These are phyloP conservation scores for Fusarium fujikuroi DNA, from an alignment of 2,329 filamentous ascomycete species.

Conservation along the genomic window DNA sequence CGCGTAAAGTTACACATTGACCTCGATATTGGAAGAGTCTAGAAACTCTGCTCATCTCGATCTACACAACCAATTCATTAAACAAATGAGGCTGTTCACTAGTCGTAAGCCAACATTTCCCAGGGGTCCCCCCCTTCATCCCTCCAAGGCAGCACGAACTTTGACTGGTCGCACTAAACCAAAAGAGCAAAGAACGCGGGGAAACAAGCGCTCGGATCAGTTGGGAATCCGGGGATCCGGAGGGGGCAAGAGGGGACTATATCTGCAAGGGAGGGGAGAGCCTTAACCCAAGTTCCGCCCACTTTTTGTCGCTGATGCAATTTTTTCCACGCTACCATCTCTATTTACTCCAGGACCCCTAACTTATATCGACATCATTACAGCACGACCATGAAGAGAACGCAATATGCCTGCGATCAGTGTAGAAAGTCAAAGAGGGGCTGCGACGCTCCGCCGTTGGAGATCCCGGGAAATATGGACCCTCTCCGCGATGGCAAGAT, in stretches of 20 bases:
- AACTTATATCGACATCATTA: neutral
- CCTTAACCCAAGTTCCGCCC: neutral
- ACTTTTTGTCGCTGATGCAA: neutral
- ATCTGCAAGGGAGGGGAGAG: neutral
- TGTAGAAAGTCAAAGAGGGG: slow-evolving; percentile 23
- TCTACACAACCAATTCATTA: neutral
- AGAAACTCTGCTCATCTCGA: neutral
- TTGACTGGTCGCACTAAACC: slow-evolving; percentile 1
- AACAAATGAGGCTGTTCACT: neutral
- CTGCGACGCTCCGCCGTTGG: slow-evolving; percentile 18
- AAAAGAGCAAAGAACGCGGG: slow-evolving; percentile 17
- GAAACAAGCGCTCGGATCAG: slow-evolving; percentile 17
- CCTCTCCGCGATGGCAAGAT: slow-evolving; percentile 7
- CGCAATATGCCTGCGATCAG: slow-evolving; percentile 25
- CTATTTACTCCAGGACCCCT: no score
- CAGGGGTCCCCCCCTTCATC: neutral
- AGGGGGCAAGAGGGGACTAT: neutral
- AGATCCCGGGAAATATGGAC: slow-evolving; percentile 5
- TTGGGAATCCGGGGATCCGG: slow-evolving; percentile 23
- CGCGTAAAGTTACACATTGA: neutral
- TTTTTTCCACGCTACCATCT: neutral
- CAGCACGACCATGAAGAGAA: slow-evolving; percentile 13
- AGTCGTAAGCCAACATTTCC: neutral
- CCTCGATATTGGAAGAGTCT: neutral
- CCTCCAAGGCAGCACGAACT: neutral